A percentile compares a stretch with the other conserved stretches of the same genome.
These are phyloP conservation scores for Podaxis rugospora DNA, from an alignment of 768 basidiomycete species.

Conservation along the genomic window DNA sequence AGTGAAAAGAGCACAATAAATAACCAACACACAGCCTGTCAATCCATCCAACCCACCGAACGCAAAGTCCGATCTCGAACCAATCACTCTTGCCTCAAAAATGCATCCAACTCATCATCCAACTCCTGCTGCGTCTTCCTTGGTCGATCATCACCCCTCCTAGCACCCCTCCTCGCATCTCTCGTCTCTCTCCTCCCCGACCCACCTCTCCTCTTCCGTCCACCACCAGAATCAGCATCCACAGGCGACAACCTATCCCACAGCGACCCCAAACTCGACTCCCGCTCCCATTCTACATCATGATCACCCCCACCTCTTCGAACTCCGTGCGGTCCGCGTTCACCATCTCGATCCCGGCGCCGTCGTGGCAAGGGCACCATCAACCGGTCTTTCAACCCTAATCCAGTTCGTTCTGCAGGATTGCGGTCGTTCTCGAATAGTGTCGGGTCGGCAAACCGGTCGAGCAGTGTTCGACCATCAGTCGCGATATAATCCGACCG, in stretches of 20 bases:
- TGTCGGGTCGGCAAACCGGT: conserved; percentile 37
- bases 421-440: conserved; percentile 1
- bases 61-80: neutral
- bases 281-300: neutral
- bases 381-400: conserved; percentile 27
- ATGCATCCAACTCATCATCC: conserved; percentile 80
- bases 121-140: conserved; percentile 70
- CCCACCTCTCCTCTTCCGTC: conserved; percentile 17
- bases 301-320: conserved; percentile 12
- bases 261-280: conserved; percentile 3
- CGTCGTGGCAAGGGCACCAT: conserved; percentile 43
- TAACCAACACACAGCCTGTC: neutral
- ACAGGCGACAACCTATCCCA: conserved; percentile 4
- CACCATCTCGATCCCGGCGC: conserved; percentile 13
- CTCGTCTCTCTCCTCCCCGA: conserved; percentile 19
- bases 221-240: conserved; percentile 10
- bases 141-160: conserved; percentile 32
- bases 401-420: neutral
- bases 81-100: conserved; percentile 39
- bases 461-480: conserved; percentile 48
- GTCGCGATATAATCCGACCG: conserved; percentile 57
- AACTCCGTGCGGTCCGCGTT: neutral
- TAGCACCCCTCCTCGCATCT: conserved; percentile 19
- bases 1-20: neutral
- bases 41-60: neutral